Evolutionary conservation across 2,329 filamentous ascomycete species (phyloP).

Genomic region (Aspergillus sp.): DNA sequence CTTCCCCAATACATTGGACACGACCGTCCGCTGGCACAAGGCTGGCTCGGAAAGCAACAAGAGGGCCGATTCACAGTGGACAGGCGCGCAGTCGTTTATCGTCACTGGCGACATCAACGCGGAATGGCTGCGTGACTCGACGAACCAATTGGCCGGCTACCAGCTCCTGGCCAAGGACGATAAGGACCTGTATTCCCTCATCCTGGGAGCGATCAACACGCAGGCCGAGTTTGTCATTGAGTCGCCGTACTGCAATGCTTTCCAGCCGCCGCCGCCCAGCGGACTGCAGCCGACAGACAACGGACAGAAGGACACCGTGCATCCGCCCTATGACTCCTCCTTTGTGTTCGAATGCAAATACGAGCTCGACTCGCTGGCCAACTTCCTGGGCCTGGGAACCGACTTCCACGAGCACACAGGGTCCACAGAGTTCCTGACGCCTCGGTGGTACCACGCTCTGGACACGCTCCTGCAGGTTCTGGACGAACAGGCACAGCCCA

Average conservation of each 20-base stretch:
- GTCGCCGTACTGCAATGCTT: conserved; percentile 95
- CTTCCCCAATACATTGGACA: conserved; percentile 85
- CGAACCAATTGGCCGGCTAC: conserved; percentile 87
- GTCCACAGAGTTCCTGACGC: conserved; percentile 67
- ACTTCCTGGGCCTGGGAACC: conserved; percentile 78
- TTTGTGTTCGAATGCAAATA: conserved; percentile 98
- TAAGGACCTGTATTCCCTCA: conserved; percentile 63
- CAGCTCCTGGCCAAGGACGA: conserved; percentile 77
- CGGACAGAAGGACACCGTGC: conserved; percentile 73
- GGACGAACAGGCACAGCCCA: conserved; percentile 67
- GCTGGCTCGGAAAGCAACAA: conserved; percentile 42
- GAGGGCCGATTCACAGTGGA: conserved; percentile 57
- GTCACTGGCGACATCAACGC: conserved; percentile 90
- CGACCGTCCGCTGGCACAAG: conserved; percentile 79
- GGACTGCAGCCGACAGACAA: conserved; percentile 62
- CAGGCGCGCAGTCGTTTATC: conserved; percentile 81
- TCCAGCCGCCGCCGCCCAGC: conserved; percentile 84
- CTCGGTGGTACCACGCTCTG: conserved; percentile 70
- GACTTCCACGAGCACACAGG: conserved; percentile 74
- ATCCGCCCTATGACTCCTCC: conserved; percentile 73
- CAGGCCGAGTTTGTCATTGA: conserved; percentile 91
- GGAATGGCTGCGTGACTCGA: conserved; percentile 85
- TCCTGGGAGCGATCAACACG: conserved; percentile 90
- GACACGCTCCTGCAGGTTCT: conserved; percentile 65
- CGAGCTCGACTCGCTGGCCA: conserved; percentile 87